Base-by-base conservation (phyloP, 768 basidiomycete genomes). In the Leccinum fibrillosum region DNA sequence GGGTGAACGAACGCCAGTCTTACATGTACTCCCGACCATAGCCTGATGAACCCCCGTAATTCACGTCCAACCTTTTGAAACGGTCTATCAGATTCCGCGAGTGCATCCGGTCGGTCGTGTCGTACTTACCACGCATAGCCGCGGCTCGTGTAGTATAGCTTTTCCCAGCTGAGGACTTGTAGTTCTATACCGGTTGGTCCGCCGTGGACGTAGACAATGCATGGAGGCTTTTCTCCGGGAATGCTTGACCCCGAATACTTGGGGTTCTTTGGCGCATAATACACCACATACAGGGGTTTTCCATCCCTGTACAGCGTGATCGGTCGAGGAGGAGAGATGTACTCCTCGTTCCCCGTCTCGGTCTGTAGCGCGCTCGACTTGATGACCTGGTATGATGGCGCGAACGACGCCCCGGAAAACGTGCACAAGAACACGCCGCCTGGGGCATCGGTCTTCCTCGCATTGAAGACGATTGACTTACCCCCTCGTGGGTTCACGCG, bases 1-100 rank as follows among this genome's bases (percentile, higher is more conserved):
- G 19, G 5, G 42, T 8, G 19, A 10, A 42, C 19, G 21, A 30
- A 12, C 3, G 25, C 23, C 42, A 19, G 1, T 21, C 76, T 55
- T 56, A 78, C 78, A 81, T 82, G 66, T 90, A 92, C 47, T 76
- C 73, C 4, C 87, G 80, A 0, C 91, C 91, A 64, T 86, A 90
- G 0, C 89, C 86, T 5, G 83, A 82, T 0, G 87, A 89, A 1
- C 90, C 92, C 2, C 88, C 81, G 59, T 90, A 88, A 64, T 92
- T 87, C 45, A 93, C 88, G 54, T 88, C 87, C 34, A 89, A 63
- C 82, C 88, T 84, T 49, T 34, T 15, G 17, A 11, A 49, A 28
- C 9, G 37, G 9, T 17, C 9, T 44, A 19, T 57, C 23, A 55
- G 32, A 39, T 39, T 32, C 42, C 39, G 47, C 1, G n/a, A n/a